Conservation (phyloP, 192 early-diverging fungal species). For the Umbelopsis sp. region DNA sequence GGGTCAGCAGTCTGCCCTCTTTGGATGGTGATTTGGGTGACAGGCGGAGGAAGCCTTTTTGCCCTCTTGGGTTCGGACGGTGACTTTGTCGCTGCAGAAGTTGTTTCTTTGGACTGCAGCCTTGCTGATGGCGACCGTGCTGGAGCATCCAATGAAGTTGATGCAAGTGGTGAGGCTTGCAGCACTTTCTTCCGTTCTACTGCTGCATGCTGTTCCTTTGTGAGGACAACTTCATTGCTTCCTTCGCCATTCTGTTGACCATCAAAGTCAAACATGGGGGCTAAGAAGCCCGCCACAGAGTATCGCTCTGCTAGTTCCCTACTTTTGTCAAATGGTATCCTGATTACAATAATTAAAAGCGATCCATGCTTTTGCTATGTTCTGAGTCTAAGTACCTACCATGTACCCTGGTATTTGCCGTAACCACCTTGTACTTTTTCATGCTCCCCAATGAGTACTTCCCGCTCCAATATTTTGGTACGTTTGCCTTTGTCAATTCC, state of each 20-base stretch:
- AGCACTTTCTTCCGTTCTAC: conserved; percentile 18
- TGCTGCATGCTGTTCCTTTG: conserved; percentile 30
- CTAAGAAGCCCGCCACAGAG: conserved; percentile 67
- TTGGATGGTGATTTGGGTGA: not conserved
- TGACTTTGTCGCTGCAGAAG: not conserved
- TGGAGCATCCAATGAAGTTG: not conserved
- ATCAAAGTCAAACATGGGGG: conserved; percentile 83
- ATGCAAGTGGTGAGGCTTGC: not conserved
- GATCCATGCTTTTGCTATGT: not conserved
- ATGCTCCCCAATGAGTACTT: conserved; percentile 75
- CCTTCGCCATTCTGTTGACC: not conserved
- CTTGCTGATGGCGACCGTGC: not conserved
- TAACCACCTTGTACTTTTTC: conserved; percentile 97
- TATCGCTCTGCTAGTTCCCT: conserved; percentile 82
- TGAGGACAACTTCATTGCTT: conserved; percentile 16
- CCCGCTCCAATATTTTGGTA: conserved; percentile 88
- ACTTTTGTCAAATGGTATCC: conserved; percentile 87
- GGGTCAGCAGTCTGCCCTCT: conserved; percentile 3
- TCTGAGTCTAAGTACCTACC: conserved; percentile 45
- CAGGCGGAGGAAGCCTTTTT: not conserved
- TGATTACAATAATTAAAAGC: conserved; percentile 20
- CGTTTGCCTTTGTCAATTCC: conserved; percentile 83
- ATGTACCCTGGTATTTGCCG: conserved; percentile 92
- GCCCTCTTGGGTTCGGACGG: not conserved
- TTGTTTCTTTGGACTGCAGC: not conserved